Conservation (phyloP, 2,329 filamentous ascomycete species). For the Aspergillus vadensis region DNA sequence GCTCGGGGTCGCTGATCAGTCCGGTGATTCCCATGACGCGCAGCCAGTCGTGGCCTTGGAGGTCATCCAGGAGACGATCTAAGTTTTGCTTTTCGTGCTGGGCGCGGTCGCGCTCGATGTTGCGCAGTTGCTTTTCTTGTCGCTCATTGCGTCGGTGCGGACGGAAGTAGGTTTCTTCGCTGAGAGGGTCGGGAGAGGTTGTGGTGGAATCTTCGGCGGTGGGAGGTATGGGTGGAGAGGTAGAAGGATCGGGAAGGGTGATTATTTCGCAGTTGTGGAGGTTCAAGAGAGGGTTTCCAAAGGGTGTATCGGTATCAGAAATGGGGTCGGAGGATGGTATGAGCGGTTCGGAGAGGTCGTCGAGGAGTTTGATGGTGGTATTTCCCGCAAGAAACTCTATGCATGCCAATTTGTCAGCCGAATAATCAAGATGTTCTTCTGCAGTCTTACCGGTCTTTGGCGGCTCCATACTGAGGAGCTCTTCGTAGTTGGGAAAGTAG, state of each 20-base stretch:
- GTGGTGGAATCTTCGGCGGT: not conserved
- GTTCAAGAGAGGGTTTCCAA: constrained; percentile 41
- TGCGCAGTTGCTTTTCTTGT: constrained; percentile 68
- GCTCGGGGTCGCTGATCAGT: constrained; percentile 74
- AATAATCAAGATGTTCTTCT: not conserved
- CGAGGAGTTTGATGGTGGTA: constrained; percentile 71
- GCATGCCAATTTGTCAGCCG: not conserved
- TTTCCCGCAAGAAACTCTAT: constrained; percentile 72
- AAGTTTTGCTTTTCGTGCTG: constrained; percentile 68
- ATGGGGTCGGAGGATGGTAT: constrained; percentile 23
- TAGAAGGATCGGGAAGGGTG: constrained; percentile 17
- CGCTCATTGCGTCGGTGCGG: constrained; percentile 63
- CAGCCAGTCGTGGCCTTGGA: constrained; percentile 91
- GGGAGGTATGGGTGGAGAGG: constrained; percentile 19
- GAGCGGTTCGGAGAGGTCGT: constrained; percentile 52
- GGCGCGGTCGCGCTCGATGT: constrained; percentile 66
- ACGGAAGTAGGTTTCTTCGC: constrained; percentile 58
- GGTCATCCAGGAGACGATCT: constrained; percentile 72
- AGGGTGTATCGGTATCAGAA: constrained; percentile 28
- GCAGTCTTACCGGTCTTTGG: constrained; percentile 67
- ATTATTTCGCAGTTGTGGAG: constrained; percentile 42
- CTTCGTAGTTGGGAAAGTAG: constrained; percentile 94
- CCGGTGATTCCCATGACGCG: constrained; percentile 86
- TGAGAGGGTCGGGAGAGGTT: constrained; percentile 54
- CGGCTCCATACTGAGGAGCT: constrained; percentile 82